A percentile compares a stretch with the other conserved stretches of the same genome.
Conservation (phyloP, 176 grass and related monocot genomes). For the Canna indica region DNA sequence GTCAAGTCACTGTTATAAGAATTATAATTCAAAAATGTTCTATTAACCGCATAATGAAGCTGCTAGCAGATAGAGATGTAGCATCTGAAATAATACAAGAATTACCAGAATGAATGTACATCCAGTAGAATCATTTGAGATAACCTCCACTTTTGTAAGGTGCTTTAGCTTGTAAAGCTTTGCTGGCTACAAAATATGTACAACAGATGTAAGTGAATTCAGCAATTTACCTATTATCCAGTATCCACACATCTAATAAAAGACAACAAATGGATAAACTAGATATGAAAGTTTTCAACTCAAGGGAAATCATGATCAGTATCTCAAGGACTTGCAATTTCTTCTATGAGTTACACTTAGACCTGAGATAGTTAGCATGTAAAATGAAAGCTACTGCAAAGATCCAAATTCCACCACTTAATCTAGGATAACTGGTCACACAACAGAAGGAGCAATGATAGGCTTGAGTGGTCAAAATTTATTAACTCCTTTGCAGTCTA, state of each 20-base stretch:
- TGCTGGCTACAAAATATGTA: slow-evolving; percentile 45
- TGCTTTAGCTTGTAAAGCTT: slow-evolving; percentile 99
- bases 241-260: background rate
- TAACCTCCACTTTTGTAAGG: slow-evolving; percentile 88
- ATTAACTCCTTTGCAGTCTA: background rate
- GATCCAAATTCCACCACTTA: background rate
- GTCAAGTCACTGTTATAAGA: background rate
- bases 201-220: slow-evolving; percentile 10
- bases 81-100: slow-evolving; percentile 6
- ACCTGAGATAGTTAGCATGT: too few relatives aligned
- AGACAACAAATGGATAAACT: background rate
- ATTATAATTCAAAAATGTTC: background rate
- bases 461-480: background rate
- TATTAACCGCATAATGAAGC: slow-evolving; percentile 18
- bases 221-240: slow-evolving; percentile 1
- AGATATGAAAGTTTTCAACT: background rate
- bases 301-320: background rate
- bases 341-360: too few relatives aligned
- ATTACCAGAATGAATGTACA: slow-evolving; percentile 98
- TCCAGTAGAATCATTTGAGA: slow-evolving; percentile 89
- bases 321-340: background rate
- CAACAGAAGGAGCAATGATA: background rate
- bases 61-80: background rate
- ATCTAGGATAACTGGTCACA: background rate
- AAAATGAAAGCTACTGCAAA: background rate